Percentiles rank a stretch among this genome's conserved stretches.
Conservation (phyloP, 257 asterid genomes). For the Solanum dulcamara region DNA sequence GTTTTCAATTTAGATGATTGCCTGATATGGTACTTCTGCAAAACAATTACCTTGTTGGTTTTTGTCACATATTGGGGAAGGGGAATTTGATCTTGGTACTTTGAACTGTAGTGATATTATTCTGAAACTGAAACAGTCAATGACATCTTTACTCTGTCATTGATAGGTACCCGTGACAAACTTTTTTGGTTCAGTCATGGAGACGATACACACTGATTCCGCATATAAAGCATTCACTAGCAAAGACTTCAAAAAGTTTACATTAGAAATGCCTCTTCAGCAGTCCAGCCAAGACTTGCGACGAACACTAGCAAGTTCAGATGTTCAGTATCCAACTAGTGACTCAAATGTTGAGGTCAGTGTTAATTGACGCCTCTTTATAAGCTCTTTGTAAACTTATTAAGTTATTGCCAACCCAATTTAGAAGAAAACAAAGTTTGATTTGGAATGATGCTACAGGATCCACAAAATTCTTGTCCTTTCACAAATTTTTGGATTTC, state of each 20-base stretch:
- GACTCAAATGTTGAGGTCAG: constrained; percentile 35
- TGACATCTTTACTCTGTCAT: neutral
- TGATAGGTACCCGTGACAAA: constrained; percentile 83
- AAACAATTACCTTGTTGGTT: neutral
- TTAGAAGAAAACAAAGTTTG: neutral
- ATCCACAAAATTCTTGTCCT: constrained; percentile 44
- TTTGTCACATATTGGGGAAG: neutral
- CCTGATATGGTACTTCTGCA: neutral
- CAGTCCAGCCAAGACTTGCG: constrained; percentile 16
- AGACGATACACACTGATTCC: constrained; percentile 78
- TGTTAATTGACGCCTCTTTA: neutral
- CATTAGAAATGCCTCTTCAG: constrained; percentile 18
- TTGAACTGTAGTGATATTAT: neutral
- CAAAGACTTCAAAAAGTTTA: constrained; percentile 15
- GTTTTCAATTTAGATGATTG: neutral
- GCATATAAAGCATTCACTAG: constrained; percentile 50
- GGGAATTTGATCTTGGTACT: neutral
- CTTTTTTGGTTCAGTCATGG: constrained; percentile 97
- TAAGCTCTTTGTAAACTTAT: neutral
- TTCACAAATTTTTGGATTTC: constrained; percentile 48
- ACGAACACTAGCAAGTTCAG: constrained; percentile 25
- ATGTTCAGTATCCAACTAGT: constrained; percentile 19
- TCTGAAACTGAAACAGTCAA: neutral
- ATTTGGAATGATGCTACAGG: constrained; percentile 23
- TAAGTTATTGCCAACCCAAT: neutral